Evolutionary conservation across 2,329 filamentous ascomycete species (phyloP).

Genomic region (Phialemoniopsis sp.): DNA sequence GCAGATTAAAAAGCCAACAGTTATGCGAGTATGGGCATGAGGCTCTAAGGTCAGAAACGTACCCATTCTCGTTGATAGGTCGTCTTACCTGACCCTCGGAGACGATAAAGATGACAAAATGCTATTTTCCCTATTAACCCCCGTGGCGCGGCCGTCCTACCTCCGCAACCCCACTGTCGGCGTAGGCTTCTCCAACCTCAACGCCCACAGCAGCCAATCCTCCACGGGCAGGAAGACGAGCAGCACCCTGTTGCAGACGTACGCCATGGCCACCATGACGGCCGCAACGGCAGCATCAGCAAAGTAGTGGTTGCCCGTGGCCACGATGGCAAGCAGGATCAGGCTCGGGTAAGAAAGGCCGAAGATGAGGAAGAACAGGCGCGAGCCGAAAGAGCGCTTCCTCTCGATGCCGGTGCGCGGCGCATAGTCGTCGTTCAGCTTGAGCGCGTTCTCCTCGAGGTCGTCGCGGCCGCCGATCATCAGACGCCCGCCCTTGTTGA

Average conservation of each 20-base stretch:
- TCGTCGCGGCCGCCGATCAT: conserved; percentile 1
- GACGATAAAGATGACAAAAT: no score
- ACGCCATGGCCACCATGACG: conserved; percentile 56
- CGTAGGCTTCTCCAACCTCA: conserved; percentile 60
- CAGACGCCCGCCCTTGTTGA: not conserved
- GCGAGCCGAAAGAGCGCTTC: not conserved
- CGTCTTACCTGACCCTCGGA: no score
- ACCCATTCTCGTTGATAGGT: no score
- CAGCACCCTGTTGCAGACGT: conserved; percentile 45
- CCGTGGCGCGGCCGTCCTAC: no score
- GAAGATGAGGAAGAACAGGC: conserved; percentile 18
- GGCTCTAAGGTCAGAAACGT: no score
- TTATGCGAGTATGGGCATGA: no score
- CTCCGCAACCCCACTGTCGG: conserved; percentile 35
- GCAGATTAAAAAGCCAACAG: no score
- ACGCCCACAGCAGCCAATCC: conserved; percentile 59
- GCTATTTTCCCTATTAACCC: no score
- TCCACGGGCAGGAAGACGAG: conserved; percentile 59
- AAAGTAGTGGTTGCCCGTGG: conserved; percentile 60
- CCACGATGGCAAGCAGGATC: conserved; percentile 53
- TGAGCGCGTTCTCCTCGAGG: conserved; percentile 4
- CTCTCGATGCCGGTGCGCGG: no score
- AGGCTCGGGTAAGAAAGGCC: conserved; percentile 48
- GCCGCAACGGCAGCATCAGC: conserved; percentile 63
- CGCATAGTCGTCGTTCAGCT: not conserved